Evolutionary conservation across 1,139 yeast genomes (phyloP), one percentile per base, ranked within the genome.

Genomic region (Kurtzmaniella quercitrusa): DNA sequence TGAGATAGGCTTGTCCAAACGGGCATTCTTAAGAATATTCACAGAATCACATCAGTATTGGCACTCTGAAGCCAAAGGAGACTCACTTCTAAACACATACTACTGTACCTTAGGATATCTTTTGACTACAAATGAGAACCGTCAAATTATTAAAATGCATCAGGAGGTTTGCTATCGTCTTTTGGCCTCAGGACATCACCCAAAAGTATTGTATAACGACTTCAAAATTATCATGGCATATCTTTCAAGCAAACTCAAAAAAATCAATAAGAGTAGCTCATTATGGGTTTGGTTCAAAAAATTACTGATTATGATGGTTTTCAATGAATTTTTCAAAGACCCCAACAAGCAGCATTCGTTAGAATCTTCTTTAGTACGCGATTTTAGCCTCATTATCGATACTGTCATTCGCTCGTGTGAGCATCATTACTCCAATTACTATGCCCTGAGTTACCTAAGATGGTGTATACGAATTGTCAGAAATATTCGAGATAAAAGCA

Each of bases 191-290:
- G 35, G 49, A 21, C 44, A 48, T 2, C 48, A 49, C 1, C 28
- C 39, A 3, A 42, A 40, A 8, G 45, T 58, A 17, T 39, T 59
- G 4, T 28, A 41, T 1, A 41, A 47, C 2, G 74, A 71, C 38
- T 54, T 67, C 32, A 67, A 66, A 21, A 45, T 65, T 3, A 45
- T 70, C 9, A 54, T 66, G 2, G 52, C 71, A 2, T 60, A 63
- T 38, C 50, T 67, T 18, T 57, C 64, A 20, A 64, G 75, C 43
- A 52, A 66, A 17, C 46, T 72, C 39, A 57, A 59, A 41, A 53
- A 70, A 41, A 64, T 72, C 46, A 72, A 72, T 49, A 72, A 72
- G 52, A 71, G 74, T 51, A 60, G 74, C 3, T 55, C 68, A 15
- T 54, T 72, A n/a, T 72, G 76, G 76, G 50, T 50, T 28, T 57